These are phyloP conservation scores for Pichia sp. DNA, from an alignment of 1,139 yeast species.

Conservation along the genomic window DNA sequence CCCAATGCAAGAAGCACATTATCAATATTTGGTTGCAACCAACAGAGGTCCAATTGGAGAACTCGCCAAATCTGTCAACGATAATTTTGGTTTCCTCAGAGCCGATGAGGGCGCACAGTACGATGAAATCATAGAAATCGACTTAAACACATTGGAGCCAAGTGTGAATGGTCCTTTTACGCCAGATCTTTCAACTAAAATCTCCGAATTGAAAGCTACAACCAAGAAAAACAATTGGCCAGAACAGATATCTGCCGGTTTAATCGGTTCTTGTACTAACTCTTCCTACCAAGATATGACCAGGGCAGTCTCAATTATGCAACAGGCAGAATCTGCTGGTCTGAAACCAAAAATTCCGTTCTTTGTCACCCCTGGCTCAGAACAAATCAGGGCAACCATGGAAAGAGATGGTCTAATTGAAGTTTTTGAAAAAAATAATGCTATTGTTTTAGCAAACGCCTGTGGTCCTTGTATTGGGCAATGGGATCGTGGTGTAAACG, in stretches of 20 bases:
- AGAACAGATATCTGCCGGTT: slow-evolving; percentile 72
- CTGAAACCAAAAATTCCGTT: slow-evolving; percentile 89
- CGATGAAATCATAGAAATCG: slow-evolving; percentile 78
- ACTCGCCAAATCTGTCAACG: slow-evolving; percentile 66
- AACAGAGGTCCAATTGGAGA: slow-evolving; percentile 77
- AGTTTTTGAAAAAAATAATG: slow-evolving; percentile 80
- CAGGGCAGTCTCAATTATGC: slow-evolving; percentile 82
- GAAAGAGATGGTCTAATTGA: slow-evolving; percentile 88
- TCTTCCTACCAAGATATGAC: slow-evolving; percentile 98
- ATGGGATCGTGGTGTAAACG: slow-evolving; percentile 77
- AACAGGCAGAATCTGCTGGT: slow-evolving; percentile 81
- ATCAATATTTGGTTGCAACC: slow-evolving; percentile 75
- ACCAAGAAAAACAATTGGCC: slow-evolving; percentile 80
- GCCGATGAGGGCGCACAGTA: slow-evolving; percentile 84
- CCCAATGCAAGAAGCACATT: slow-evolving; percentile 91
- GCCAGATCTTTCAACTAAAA: slow-evolving; percentile 87
- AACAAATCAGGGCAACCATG: slow-evolving; percentile 94
- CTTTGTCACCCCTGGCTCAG: slow-evolving; percentile 98
- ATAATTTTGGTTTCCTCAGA: slow-evolving; percentile 55
- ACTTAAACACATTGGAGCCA: slow-evolving; percentile 75
- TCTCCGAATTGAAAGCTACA: slow-evolving; percentile 63
- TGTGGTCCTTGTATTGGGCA: slow-evolving; percentile 99
- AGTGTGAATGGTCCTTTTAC: slow-evolving; percentile 93
- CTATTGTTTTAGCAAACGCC: slow-evolving; percentile 89
- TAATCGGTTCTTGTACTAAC: slow-evolving; percentile 97